Evolutionary conservation across 345 rosid species (phyloP).

Genomic region (Lumnitzera racemosa): DNA sequence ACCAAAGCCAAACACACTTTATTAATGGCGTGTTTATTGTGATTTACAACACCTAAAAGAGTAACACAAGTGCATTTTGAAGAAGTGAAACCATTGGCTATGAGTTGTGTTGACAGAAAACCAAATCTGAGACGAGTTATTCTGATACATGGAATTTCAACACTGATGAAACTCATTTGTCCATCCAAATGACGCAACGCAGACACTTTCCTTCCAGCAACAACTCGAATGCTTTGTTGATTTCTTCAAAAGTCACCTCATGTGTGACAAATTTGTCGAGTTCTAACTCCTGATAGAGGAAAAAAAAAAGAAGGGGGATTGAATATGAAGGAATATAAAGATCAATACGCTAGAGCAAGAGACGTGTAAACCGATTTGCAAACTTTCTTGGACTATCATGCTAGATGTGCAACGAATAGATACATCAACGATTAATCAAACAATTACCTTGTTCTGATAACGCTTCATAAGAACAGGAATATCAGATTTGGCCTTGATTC

Average conservation of each 20-base stretch:
- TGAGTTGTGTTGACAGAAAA: too few relatives aligned
- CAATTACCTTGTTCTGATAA: slow-evolving; percentile 47
- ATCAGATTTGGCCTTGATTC: slow-evolving; percentile 75
- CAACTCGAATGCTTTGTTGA: slow-evolving; percentile 64
- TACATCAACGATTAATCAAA: neutral
- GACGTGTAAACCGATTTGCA: too few relatives aligned
- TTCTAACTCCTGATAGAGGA: slow-evolving; percentile 41
- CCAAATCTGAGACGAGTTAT: too few relatives aligned
- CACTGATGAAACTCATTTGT: slow-evolving; percentile 18
- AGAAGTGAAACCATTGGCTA: too few relatives aligned
- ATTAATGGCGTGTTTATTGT: too few relatives aligned
- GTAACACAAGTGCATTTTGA: too few relatives aligned
- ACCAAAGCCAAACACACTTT: too few relatives aligned
- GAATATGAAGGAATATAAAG: neutral
- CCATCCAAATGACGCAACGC: slow-evolving; percentile 76
- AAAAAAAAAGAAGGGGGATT: neutral
- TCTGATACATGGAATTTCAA: too few relatives aligned
- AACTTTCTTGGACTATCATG: too few relatives aligned
- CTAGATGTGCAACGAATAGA: neutral
- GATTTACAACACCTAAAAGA: too few relatives aligned
- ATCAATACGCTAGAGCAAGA: too few relatives aligned
- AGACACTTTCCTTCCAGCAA: slow-evolving; percentile 51
- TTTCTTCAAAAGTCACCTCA: slow-evolving; percentile 59
- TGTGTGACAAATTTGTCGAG: slow-evolving; percentile 79
- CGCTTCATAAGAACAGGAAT: slow-evolving; percentile 70